These are phyloP conservation scores for Syzygium aqueum DNA, from an alignment of 345 rosid species.

Conservation along the genomic window DNA sequence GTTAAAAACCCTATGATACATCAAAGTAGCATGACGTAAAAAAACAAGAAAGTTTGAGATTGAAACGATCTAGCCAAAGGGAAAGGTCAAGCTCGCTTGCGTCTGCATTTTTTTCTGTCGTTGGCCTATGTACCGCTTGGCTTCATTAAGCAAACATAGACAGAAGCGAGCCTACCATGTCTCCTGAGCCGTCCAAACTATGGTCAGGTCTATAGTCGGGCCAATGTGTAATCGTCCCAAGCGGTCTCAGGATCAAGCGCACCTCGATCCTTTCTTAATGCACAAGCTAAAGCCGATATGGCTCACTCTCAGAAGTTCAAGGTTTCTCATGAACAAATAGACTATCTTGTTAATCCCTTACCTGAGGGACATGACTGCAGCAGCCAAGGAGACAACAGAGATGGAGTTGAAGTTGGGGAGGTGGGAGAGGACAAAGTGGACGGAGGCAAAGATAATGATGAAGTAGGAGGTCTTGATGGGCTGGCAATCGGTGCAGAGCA, in stretches of 20 bases:
- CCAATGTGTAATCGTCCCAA: background rate
- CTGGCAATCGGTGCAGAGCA: conserved; percentile 39
- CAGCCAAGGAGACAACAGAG: conserved; percentile 48
- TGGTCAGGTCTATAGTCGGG: background rate
- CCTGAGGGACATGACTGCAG: conserved; percentile 83
- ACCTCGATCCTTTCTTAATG: background rate
- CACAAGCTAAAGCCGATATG: background rate
- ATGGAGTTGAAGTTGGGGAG: conserved; percentile 79
- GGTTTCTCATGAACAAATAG: background rate
- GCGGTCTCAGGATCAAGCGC: background rate
- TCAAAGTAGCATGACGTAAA: background rate
- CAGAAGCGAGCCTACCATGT: background rate
- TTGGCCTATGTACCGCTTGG: background rate
- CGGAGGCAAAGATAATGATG: conserved; percentile 64
- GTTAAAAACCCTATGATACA: background rate
- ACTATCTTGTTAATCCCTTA: background rate
- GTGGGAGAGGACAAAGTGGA: conserved; percentile 64
- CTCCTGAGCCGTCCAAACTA: background rate
- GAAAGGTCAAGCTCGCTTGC: background rate
- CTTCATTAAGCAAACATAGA: background rate
- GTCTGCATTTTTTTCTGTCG: background rate
- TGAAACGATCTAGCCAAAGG: background rate
- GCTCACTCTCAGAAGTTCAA: background rate
- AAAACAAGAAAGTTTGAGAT: background rate
- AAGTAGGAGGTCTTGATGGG: conserved; percentile 42